Evolutionary conservation across 352 stramenopile species (phyloP).

Genomic region (Globisporangium viniferum): DNA sequence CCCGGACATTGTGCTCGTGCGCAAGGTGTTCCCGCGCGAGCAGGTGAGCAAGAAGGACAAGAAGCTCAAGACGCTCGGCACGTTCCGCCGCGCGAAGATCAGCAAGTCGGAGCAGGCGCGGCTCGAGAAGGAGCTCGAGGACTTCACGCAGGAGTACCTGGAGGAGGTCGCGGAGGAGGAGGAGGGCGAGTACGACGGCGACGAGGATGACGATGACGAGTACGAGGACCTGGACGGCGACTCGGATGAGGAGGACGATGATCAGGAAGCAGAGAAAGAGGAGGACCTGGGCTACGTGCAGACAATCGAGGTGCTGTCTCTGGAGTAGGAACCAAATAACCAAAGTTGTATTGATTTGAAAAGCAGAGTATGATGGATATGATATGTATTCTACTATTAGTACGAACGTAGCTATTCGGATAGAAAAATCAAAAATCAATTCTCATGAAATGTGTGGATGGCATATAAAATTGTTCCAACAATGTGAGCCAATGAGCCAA

Average conservation of each 20-base stretch:
- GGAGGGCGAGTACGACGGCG: slow-evolving; percentile 22
- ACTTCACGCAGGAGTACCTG: slow-evolving; percentile 61
- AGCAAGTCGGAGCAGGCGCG: slow-evolving; percentile 50
- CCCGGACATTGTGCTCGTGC: slow-evolving; percentile 72
- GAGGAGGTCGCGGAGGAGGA: slow-evolving; percentile 44
- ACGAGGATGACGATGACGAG: slow-evolving; percentile 16
- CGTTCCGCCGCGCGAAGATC: slow-evolving; percentile 33
- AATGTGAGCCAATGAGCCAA: background rate
- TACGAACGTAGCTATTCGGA: background rate
- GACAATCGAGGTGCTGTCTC: slow-evolving; percentile 12
- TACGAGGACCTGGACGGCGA: slow-evolving; percentile 18
- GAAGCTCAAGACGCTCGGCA: slow-evolving; percentile 48
- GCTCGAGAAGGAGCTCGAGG: slow-evolving; percentile 56
- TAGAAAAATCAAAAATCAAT: background rate
- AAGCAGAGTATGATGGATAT: background rate
- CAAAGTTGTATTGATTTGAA: background rate
- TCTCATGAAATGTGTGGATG: background rate
- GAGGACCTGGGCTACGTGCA: slow-evolving; percentile 24
- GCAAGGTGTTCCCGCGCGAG: slow-evolving; percentile 60
- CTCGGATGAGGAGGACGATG: slow-evolving; percentile 14
- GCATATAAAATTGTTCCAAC: background rate
- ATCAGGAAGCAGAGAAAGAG: background rate
- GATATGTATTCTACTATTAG: background rate
- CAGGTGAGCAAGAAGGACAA: slow-evolving; percentile 30
- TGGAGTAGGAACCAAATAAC: background rate